A percentile compares a stretch with the other conserved stretches of the same genome.
These are phyloP conservation scores for Smithsoniella earleae DNA, from an alignment of 163 green algal species.

Conservation along the genomic window DNA sequence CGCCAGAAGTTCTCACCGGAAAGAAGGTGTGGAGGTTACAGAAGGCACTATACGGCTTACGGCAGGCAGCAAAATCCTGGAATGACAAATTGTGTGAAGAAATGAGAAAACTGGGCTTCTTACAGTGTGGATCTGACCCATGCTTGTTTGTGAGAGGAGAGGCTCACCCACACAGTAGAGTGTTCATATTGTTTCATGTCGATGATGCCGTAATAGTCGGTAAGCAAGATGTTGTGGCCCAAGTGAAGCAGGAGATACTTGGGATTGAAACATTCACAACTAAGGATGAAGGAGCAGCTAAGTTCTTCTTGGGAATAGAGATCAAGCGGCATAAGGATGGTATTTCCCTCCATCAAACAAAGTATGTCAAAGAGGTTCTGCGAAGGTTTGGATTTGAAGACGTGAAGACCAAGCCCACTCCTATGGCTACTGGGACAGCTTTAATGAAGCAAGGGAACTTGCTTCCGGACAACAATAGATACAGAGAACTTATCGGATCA, in stretches of 20 bases:
- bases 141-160: conserved; percentile 35
- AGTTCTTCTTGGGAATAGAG: conserved; percentile 41
- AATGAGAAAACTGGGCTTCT: conserved; percentile 36
- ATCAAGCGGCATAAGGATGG: conserved; percentile 34
- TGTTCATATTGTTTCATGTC: conserved; percentile 39
- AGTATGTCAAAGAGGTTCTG: background rate
- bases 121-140: conserved; percentile 34
- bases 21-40: background rate
- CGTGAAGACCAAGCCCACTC: background rate
- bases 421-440: background rate
- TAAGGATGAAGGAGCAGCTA: conserved; percentile 36
- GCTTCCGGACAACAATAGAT: conserved; percentile 19
- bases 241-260: conserved; percentile 30
- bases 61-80: background rate
- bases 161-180: no score
- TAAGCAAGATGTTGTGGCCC: background rate
- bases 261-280: conserved; percentile 34
- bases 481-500: conserved; percentile 36
- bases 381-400: background rate
- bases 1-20: background rate
- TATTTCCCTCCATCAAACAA: background rate
- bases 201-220: conserved; percentile 41
- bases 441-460: background rate
- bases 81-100: conserved; percentile 24
- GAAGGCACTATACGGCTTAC: conserved; percentile 20